A percentile compares a stretch with the other conserved stretches of the same genome.
Conservation (phyloP, 495 filamentous ascomycete genomes). For the Podospora tetraspora region DNA sequence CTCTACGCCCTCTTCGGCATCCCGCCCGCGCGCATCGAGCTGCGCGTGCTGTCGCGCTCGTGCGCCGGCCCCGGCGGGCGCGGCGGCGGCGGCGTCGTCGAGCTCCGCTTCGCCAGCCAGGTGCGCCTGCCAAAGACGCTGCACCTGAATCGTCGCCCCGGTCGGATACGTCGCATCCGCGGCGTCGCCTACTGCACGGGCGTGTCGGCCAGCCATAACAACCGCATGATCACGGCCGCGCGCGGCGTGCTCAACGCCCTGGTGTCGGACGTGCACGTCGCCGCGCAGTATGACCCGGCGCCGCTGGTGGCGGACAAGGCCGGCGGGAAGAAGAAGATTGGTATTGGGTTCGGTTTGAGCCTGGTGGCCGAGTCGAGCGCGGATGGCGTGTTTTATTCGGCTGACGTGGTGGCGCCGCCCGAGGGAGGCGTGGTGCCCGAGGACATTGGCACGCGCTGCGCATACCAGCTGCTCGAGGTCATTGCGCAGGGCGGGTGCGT, state of each 20-base stretch:
- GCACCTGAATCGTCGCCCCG: slow-evolving; percentile 74
- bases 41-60: slow-evolving; percentile 73
- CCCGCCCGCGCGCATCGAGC: slow-evolving; percentile 70
- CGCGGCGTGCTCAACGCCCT: slow-evolving; percentile 83
- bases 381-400: slow-evolving; percentile 71
- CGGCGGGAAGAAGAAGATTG: slow-evolving; percentile 47
- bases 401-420: slow-evolving; percentile 77
- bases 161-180: slow-evolving; percentile 79
- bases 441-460: slow-evolving; percentile 81
- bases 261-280: slow-evolving; percentile 76
- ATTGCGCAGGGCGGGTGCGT: slow-evolving; percentile 80
- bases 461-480: slow-evolving; percentile 80
- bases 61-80: slow-evolving; percentile 66
- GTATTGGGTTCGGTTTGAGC: slow-evolving; percentile 82
- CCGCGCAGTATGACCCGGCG: slow-evolving; percentile 61
- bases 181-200: slow-evolving; percentile 92
- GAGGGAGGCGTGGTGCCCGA: slow-evolving; percentile 78
- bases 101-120: slow-evolving; percentile 86
- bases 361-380: slow-evolving; percentile 88
- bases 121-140: slow-evolving; percentile 89
- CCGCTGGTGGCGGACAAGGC: slow-evolving; percentile 61
- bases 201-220: slow-evolving; percentile 85
- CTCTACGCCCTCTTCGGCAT: slow-evolving; percentile 88
- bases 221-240: slow-evolving; percentile 87
- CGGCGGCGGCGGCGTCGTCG: slow-evolving; percentile 86